phyloP scores from a whole-genome alignment of 1,284 basidiomycete genomes.

The Trichosporon faecale region DNA sequence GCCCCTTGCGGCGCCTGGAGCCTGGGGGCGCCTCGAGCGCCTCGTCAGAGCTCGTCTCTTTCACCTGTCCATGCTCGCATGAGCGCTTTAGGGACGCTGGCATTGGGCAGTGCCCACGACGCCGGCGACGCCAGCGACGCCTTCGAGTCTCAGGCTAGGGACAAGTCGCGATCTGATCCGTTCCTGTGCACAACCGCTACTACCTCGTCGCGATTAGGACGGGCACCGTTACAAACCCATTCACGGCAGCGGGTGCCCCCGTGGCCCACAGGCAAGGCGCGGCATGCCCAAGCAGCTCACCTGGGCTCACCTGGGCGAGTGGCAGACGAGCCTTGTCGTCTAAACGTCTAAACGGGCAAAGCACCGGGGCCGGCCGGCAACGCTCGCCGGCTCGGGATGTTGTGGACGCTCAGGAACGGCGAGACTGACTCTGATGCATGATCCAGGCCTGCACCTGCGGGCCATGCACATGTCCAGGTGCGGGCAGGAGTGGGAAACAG shows the following conservation, averaged over 20 bases:
- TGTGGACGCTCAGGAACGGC: background rate
- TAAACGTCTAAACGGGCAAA: background rate
- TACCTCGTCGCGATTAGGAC: slow-evolving; percentile 5
- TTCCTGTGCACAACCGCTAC: slow-evolving; percentile 8
- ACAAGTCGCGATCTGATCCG: slow-evolving; percentile 6
- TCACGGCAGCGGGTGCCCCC: background rate
- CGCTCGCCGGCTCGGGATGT: background rate
- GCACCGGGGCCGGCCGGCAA: slow-evolving; percentile 3
- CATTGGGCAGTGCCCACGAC: background rate
- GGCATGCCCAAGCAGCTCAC: too few relatives aligned
- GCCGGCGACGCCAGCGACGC: background rate
- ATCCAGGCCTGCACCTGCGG: too few relatives aligned
- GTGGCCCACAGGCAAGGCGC: background rate
- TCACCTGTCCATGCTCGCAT: background rate
- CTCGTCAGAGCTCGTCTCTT: background rate
- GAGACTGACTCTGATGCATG: background rate
- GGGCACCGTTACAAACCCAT: background rate
- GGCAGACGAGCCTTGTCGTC: background rate
- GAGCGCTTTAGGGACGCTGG: slow-evolving; percentile 1
- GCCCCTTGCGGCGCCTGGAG: background rate
- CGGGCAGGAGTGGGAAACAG: background rate
- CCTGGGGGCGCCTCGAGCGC: slow-evolving; percentile 8
- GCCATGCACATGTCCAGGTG: background rate
- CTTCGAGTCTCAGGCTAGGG: background rate
- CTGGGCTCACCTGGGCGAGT: too few relatives aligned